A percentile compares a stretch with the other conserved stretches of the same genome.
phyloP scores from a whole-genome alignment of 1,284 basidiomycete genomes.

The Exsudoporus floridanus region DNA sequence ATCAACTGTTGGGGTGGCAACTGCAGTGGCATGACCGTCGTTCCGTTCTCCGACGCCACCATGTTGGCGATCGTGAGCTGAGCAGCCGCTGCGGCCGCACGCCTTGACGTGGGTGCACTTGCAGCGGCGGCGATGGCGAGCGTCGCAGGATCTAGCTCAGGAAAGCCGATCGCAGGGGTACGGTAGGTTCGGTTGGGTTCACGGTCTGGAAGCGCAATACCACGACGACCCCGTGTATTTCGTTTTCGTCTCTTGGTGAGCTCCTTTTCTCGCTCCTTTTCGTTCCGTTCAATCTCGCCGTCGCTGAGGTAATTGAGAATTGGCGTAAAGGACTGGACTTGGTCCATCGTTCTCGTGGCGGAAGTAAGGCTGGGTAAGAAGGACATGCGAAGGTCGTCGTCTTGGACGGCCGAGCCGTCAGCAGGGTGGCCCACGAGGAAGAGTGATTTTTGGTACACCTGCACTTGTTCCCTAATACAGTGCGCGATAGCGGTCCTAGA shows the following conservation, averaged over 20 bases:
- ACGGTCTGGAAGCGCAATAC: slow-evolving; percentile 89
- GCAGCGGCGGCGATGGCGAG: slow-evolving; percentile 62
- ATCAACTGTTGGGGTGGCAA: slow-evolving; percentile 43
- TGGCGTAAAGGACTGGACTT: slow-evolving; percentile 82
- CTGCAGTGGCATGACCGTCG: slow-evolving; percentile 53
- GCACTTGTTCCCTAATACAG: slow-evolving; percentile 93
- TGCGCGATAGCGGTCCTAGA: slow-evolving; percentile 92
- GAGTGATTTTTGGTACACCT: slow-evolving; percentile 89
- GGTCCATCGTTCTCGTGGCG: slow-evolving; percentile 69
- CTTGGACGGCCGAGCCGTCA: slow-evolving; percentile 76
- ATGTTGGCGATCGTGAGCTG: slow-evolving; percentile 78
- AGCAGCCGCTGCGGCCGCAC: slow-evolving; percentile 84
- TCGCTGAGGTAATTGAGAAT: slow-evolving; percentile 87
- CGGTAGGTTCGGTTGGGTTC: slow-evolving; percentile 92
- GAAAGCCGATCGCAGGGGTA: slow-evolving; percentile 82
- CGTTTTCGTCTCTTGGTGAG: slow-evolving; percentile 82
- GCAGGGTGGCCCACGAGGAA: slow-evolving; percentile 88
- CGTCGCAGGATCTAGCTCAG: slow-evolving; percentile 69
- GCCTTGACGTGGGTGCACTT: slow-evolving; percentile 65
- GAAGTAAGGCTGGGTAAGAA: slow-evolving; percentile 81
- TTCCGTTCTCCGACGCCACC: slow-evolving; percentile 80
- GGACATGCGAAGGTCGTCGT: slow-evolving; percentile 89
- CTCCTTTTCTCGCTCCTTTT: slow-evolving; percentile 93
- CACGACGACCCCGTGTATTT: slow-evolving; percentile 85
- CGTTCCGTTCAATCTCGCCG: slow-evolving; percentile 84